phyloP scores from a whole-genome alignment of 352 stramenopile species.

The Phytopythium montanum region DNA sequence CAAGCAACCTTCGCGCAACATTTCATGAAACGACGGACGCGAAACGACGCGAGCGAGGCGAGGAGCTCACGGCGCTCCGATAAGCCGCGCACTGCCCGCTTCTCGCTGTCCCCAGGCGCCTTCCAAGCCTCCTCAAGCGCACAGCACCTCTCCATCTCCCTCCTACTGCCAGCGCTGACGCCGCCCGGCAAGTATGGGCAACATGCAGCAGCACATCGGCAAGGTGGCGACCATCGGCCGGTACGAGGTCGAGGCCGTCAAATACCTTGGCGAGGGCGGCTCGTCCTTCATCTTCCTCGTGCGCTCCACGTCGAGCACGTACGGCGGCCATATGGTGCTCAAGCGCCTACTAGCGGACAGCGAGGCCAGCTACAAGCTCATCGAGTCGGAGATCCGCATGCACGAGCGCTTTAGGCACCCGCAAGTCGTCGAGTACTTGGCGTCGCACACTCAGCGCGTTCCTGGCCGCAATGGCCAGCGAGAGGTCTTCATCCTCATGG shows the following conservation, averaged over 20 bases:
- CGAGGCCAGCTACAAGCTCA: constrained; percentile 51
- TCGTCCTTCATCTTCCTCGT: constrained; percentile 85
- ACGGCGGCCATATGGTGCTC: constrained; percentile 47
- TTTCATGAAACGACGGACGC: neutral
- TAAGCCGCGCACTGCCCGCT: neutral
- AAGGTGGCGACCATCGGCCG: constrained; percentile 56
- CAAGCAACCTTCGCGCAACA: neutral
- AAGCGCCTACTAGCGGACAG: constrained; percentile 75
- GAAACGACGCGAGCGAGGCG: neutral
- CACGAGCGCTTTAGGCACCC: constrained; percentile 66
- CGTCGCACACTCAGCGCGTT: constrained; percentile 42
- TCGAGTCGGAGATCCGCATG: constrained; percentile 71
- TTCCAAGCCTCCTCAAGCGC: neutral
- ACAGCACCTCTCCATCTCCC: neutral
- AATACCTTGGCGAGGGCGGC: constrained; percentile 74
- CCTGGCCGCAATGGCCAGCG: constrained; percentile 31
- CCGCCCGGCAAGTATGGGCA: constrained; percentile 35
- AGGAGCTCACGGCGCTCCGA: neutral
- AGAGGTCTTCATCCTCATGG: constrained; percentile 96
- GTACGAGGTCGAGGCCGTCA: constrained; percentile 62
- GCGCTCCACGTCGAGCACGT: constrained; percentile 30
- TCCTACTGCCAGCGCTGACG: too few species aligned
- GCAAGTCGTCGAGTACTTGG: constrained; percentile 67
- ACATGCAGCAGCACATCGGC: constrained; percentile 79
- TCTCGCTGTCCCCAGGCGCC: neutral